Conservation (phyloP, 2,329 filamentous ascomycete genomes). For the Alternaria triticimaculans region DNA sequence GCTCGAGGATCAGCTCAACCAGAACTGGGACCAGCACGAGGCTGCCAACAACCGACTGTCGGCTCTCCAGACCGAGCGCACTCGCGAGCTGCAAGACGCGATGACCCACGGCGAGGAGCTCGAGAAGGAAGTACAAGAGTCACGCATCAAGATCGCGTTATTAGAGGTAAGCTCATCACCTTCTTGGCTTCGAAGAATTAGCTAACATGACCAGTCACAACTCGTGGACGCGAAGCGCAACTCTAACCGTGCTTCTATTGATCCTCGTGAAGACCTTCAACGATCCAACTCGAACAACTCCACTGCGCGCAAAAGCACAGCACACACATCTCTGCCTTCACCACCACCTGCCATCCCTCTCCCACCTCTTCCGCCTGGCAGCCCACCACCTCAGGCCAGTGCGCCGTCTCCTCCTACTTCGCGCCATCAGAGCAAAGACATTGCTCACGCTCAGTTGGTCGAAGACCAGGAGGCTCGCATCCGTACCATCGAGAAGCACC, state of each 20-base stretch:
- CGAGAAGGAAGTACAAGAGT: constrained; percentile 75
- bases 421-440: constrained; percentile 82
- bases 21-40: constrained; percentile 93
- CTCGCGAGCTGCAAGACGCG: constrained; percentile 51
- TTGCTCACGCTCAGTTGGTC: constrained; percentile 77
- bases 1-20: constrained; percentile 93
- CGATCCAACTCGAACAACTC: constrained; percentile 67
- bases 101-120: constrained; percentile 53
- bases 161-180: constrained; percentile 70
- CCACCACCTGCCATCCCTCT: constrained; percentile 96
- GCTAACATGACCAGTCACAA: constrained; percentile 61
- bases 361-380: constrained; percentile 75
- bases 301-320: constrained; percentile 82
- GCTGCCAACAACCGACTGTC: constrained; percentile 84
- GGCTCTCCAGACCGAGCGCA: constrained; percentile 60
- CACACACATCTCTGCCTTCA: constrained; percentile 84
- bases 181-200: not conserved
- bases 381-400: constrained; percentile 56
- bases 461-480: constrained; percentile 97
- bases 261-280: constrained; percentile 57
- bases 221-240: constrained; percentile 63
- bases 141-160: constrained; percentile 73
- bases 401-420: constrained; percentile 66
- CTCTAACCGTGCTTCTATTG: constrained; percentile 54
- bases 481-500: constrained; percentile 93